phyloP scores from a whole-genome alignment of 176 grass and related monocot genomes.

The Pontederia paniculata region DNA sequence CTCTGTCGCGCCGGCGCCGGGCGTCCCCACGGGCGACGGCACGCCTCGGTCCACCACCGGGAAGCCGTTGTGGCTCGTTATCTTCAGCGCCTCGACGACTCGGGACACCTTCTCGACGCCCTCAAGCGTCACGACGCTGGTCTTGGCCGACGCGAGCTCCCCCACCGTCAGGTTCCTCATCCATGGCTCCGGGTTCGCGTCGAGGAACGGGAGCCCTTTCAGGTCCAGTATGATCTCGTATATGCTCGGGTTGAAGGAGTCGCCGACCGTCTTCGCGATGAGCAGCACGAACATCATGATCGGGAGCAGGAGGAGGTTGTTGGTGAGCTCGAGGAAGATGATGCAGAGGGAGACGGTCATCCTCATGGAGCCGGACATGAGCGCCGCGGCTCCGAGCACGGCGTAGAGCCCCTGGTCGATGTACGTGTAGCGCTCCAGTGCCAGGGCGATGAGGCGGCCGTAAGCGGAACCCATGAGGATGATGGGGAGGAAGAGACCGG shows the following conservation, averaged over 20 bases:
- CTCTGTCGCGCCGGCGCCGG: conserved; percentile 27
- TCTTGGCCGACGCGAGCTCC: conserved; percentile 57
- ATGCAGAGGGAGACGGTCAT: conserved; percentile 97
- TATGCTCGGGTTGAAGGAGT: conserved; percentile 83
- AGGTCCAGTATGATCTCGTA: conserved; percentile 99
- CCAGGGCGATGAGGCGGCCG: conserved; percentile 50
- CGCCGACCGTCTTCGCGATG: conserved; percentile 77
- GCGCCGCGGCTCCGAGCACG: conserved; percentile 72
- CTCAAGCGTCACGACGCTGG: conserved; percentile 33
- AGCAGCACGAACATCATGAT: conserved; percentile 98
- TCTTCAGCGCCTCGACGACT: conserved; percentile 32
- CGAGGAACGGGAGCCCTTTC: conserved; percentile 79
- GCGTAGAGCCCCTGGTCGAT: conserved; percentile 91
- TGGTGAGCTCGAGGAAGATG: conserved; percentile 97
- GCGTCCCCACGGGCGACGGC: neutral
- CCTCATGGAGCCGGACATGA: conserved; percentile 83
- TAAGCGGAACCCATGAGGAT: conserved; percentile 98
- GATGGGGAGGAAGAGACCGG: conserved; percentile 91
- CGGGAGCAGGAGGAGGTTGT: conserved; percentile 75
- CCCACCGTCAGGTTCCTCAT: conserved; percentile 85
- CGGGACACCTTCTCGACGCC: conserved; percentile 57
- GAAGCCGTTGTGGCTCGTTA: conserved; percentile 72
- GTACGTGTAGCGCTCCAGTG: conserved; percentile 17
- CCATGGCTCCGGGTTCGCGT: conserved; percentile 68
- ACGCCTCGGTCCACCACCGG: conserved; percentile 45